Conservation (phyloP, 176 grass and related monocot genomes). For the Paspalum notatum region DNA sequence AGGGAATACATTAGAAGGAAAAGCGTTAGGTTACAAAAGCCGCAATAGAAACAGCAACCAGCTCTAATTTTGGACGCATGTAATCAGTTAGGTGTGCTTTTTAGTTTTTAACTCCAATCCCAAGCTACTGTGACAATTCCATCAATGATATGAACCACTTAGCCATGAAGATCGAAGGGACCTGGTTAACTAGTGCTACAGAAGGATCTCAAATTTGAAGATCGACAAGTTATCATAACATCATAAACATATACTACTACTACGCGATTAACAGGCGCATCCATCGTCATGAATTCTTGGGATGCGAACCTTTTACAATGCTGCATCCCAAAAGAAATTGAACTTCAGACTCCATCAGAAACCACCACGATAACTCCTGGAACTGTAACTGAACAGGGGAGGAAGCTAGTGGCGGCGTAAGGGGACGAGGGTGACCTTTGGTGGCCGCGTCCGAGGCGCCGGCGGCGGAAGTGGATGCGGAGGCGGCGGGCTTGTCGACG, state of each 20-base stretch:
- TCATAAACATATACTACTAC: not conserved
- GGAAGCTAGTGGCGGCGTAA: not conserved
- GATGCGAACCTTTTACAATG: not conserved
- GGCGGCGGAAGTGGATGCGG: constrained; percentile 34
- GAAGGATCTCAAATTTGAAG: not conserved
- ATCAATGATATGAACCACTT: not conserved
- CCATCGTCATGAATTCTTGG: not conserved
- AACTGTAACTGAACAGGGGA: not conserved
- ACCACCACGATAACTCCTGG: not conserved
- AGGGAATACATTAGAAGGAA: constrained; percentile 3
- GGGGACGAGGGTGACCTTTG: constrained; percentile 29
- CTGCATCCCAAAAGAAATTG: not conserved
- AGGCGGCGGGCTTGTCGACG: constrained; percentile 57
- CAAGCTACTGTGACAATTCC: not conserved
- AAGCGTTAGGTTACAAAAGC: not conserved
- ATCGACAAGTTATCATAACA: not conserved
- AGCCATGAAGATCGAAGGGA: not conserved
- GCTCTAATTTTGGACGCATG: not conserved
- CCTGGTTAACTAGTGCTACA: not conserved
- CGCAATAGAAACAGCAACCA: not conserved
- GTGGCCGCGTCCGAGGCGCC: not conserved
- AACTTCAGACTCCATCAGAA: not conserved
- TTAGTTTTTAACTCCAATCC: not conserved
- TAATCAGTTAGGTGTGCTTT: not conserved
- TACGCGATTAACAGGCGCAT: not conserved